Base-by-base conservation (phyloP, 768 basidiomycete species). In the Austroboletus eburneus region DNA sequence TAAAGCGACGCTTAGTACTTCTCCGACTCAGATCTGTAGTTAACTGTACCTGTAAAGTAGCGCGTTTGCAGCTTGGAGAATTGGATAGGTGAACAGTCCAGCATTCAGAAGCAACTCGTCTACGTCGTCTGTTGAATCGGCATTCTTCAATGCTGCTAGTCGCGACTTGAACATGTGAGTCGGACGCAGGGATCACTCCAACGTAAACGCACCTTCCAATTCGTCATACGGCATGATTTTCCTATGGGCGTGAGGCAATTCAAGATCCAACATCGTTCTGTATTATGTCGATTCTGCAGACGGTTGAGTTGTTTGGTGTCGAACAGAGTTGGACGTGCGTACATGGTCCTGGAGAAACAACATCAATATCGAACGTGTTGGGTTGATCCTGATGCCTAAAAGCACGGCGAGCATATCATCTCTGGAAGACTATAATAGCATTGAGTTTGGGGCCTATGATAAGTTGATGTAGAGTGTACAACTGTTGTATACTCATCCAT, bases 291-390 rank as follows among this genome's bases (percentile, higher is more conserved):
- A 27, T 27, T 90, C 91, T 95, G 49, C 2, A 3, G 24, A 38
- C 24, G 10, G 8, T 44, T 47, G 42, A 41, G 34, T 37, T 18
- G 41, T 5, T 17, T 13, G 40, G 37, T 5, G 42, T 25, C 17
- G 22, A 7, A 39, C 20, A 5, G 24, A 14, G 3, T n/a, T n/a
- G n/a, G 6, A 20, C 9, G 0, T 16, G n/a, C 54, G 59, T 58
- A 91, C 94, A 61, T 93, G 79, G 50, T 96, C 92, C 63, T 97
- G 94, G 57, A 89, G 82, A 61, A 93, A 97, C 12, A 96, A 51
- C 37, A n/a, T n/a, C n/a, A n/a, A n/a, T n/a, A 83, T 76, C 12
- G 81, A 84, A 52, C 80, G 71, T 46, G 79, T 72, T 1, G 87
- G 87, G 63, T 94, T 83, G 29, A 98, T 74, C 1, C 94, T 92